These are phyloP conservation scores for Pulveroboletus frians DNA, from an alignment of 768 basidiomycete genomes.

Conservation along the genomic window DNA sequence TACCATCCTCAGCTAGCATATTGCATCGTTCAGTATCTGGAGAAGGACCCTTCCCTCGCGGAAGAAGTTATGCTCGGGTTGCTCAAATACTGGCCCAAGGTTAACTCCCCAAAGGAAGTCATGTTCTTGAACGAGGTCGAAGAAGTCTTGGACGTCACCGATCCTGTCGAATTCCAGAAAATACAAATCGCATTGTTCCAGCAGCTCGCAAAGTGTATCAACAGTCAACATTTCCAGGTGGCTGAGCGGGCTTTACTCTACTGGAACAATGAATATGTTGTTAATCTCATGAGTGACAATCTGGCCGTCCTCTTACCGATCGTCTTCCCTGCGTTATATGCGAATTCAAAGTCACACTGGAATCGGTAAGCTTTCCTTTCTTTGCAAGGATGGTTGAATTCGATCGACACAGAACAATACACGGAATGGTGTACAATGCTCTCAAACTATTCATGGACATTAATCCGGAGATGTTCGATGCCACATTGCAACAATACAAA, in stretches of 20 bases:
- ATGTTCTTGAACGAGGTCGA: slow-evolving; percentile 99
- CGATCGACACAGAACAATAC: slow-evolving; percentile 71
- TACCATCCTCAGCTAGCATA: slow-evolving; percentile 99
- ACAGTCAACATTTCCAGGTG: slow-evolving; percentile 99
- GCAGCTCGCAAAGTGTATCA: slow-evolving; percentile 94
- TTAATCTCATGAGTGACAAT: slow-evolving; percentile 98
- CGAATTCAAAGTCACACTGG: slow-evolving; percentile 97
- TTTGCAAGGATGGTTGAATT: not conserved
- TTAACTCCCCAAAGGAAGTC: slow-evolving; percentile 98
- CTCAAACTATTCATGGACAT: slow-evolving; percentile 99
- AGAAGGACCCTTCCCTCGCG: slow-evolving; percentile 88
- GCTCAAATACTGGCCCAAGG: slow-evolving; percentile 98
- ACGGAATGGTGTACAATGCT: slow-evolving; percentile 99
- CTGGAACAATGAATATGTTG: slow-evolving; percentile 99
- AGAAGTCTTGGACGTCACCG: slow-evolving; percentile 97
- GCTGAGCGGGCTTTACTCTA: slow-evolving; percentile 95
- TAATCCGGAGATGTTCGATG: slow-evolving; percentile 94
- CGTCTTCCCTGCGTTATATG: slow-evolving; percentile 94
- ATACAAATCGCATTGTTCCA: slow-evolving; percentile 89
- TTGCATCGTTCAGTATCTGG: slow-evolving; percentile 97
- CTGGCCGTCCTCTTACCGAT: slow-evolving; percentile 84
- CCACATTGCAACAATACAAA: slow-evolving; percentile 89
- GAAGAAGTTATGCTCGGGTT: slow-evolving; percentile 96
- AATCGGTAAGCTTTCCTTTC: slow-evolving; percentile 66
- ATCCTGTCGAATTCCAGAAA: slow-evolving; percentile 94